Base-by-base conservation (phyloP, 805 yeast species). In the Saccharomyces jurei region DNA sequence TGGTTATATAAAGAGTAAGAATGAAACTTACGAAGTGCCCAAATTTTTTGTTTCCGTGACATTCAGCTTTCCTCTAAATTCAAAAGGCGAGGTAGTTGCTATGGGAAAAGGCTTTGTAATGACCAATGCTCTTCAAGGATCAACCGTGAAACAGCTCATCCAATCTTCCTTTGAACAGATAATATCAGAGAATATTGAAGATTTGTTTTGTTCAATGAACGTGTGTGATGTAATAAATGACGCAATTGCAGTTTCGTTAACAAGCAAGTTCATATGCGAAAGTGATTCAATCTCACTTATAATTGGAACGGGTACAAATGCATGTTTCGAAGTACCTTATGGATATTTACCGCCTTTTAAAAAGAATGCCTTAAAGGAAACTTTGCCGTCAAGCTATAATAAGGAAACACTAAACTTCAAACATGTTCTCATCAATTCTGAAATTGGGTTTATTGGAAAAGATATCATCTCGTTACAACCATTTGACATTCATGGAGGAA, bases 231-330 rank as follows among this genome's bases (percentile, higher is more conserved):
- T 84, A 41, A 70, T 84, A 30, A 85, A 85, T 65, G 90, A 82
- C 62, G 79, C 87, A 1, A 75, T 82, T n/a, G 84, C 87, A 0
- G 87, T 83, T 0, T 80, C 76, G 63, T 70, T 84, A 10, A 77
- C 87, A 0, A 84, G 83, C 9, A 60, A 66, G 21, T 60, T 62
- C 31, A 66, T 54, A 26, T 55, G 50, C 11, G 56, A 70, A 2
- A 25, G 31, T 13, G 74, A 77, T 52, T 53, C 56, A 2, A 60
- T 84, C 48, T 86, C 87, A 0, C 59, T 85, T 59, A 86, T 85
- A 2, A 66, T 84, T 51, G 90, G 91, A 0, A 85, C 91, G 2
- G 91, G 91, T 1, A 67, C 81, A 52, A 85, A 85, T 60, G 66
- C 81, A 36, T 81, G 68, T 72, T 81, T 70, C 60, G 66, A 64